These are phyloP conservation scores for Fusarium cicatricum DNA, from an alignment of 2,329 filamentous ascomycete genomes.

Conservation along the genomic window DNA sequence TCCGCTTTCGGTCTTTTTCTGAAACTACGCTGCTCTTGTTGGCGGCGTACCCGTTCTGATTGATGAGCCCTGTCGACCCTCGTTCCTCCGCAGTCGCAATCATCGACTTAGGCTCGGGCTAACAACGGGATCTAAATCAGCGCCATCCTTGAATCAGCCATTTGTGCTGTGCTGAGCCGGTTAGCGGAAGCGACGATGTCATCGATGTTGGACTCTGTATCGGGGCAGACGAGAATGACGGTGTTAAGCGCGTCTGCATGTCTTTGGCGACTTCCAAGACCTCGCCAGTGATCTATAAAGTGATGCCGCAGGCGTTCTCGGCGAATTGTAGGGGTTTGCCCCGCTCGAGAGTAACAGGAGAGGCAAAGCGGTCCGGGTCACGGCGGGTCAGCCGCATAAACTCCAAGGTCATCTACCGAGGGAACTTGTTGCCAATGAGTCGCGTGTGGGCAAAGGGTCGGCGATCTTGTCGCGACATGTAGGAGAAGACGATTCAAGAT, in stretches of 20 bases:
- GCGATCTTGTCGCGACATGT: no score
- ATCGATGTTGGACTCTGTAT: constrained; percentile 67
- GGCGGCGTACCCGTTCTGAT: no score
- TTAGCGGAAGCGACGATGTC: constrained; percentile 71
- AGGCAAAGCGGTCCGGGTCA: constrained; percentile 77
- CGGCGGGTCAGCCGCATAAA: no score
- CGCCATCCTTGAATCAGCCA: constrained; percentile 34
- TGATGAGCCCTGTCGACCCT: no score
- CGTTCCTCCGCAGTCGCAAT: no score
- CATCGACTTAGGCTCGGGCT: constrained; percentile 27
- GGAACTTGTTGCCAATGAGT: no score
- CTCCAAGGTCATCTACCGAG: no score
- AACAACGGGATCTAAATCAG: constrained; percentile 37
- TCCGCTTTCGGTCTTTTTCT: constrained; percentile 40
- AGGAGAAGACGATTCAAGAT: constrained; percentile 15
- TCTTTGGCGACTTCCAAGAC: no score
- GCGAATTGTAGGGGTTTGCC: constrained; percentile 80
- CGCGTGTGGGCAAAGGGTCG: no score
- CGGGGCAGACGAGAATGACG: constrained; percentile 70
- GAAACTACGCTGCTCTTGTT: no score
- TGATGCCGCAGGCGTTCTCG: constrained; percentile 74
- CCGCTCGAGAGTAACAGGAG: constrained; percentile 78
- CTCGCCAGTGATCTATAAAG: no score
- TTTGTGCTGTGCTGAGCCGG: constrained; percentile 48
- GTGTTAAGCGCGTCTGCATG: constrained; percentile 67